Evolutionary conservation across 2,329 filamentous ascomycete species (phyloP).

Genomic region (Fusarium pilosicola): DNA sequence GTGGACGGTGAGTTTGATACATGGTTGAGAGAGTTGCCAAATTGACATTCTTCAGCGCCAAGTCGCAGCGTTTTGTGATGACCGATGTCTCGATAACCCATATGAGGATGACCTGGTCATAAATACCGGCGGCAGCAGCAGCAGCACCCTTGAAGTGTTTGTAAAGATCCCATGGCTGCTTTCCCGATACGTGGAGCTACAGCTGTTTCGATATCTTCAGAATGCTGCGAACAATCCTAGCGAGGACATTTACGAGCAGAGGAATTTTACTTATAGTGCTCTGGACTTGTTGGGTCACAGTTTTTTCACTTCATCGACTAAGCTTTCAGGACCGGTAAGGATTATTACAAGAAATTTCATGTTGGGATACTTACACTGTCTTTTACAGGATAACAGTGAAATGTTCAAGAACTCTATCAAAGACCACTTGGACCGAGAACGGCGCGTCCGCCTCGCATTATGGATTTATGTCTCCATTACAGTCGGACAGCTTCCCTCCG

Average conservation of each 20-base stretch:
- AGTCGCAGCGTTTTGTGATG: background rate
- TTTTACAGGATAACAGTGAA: background rate
- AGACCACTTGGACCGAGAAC: background rate
- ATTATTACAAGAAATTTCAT: rapidly evolving
- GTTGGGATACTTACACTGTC: background rate
- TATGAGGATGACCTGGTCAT: background rate
- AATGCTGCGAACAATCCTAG: background rate
- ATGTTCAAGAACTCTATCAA: background rate
- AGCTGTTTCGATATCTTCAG: background rate
- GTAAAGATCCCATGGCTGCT: background rate
- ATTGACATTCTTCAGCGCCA: background rate
- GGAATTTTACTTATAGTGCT: background rate
- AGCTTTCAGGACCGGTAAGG: background rate
- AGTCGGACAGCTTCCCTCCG: background rate
- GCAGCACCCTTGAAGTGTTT: background rate
- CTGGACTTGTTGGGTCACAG: background rate
- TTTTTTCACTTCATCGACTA: rapidly evolving
- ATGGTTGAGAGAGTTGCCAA: background rate
- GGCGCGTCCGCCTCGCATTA: background rate
- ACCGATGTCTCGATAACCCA: background rate
- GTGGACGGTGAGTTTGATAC: background rate
- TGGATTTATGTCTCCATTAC: background rate
- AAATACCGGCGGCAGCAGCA: background rate
- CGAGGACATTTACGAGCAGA: background rate
- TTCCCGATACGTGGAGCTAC: background rate